Base-by-base conservation (phyloP, 305 asterid species). In the Fraxinus sp. region DNA sequence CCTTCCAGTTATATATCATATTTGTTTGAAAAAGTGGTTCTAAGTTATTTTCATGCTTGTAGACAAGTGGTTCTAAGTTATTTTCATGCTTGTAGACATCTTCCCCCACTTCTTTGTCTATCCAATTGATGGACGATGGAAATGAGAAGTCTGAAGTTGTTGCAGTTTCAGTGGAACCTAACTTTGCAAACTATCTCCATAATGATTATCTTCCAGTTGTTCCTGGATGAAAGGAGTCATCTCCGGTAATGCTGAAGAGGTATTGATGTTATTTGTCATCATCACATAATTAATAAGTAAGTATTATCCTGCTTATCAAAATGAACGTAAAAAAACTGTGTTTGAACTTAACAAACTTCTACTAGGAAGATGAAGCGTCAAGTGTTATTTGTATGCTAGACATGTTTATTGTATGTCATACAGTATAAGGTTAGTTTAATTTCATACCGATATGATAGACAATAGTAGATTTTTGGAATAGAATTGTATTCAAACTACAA, bases 101-200 rank as follows among this genome's bases (percentile, higher is more conserved):
- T 39, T 80, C 77, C 71, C 96, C 98, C 6, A 87, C 95, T 79
- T 87, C 82, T 81, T 85, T 97, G 87, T 89, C 97, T 78, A 89
- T 97, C 87, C 99, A 92, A 89, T 86, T 97, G 92, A 92, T 94
- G 97, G 98, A 94, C 79, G 97, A 94, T 81, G 95, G 92, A 86
- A 92, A 87, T 86, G 99, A 95, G 86, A 97, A 93, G 90, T 89
- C 98, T 80, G 99, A 94, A 84, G 97, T 92, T 82, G 95, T 97
- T 90, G 94, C 98, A 20, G 97, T 93, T 71, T 95, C 97, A 14
- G 91, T 95, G 41, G 99, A 97, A 89, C 98, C 98, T 43, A 92
- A 89, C 81, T 97, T 97, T 84, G 92, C 97, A 30, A 84, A 92
- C 75, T 94, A 97, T 89, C 98, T 94, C 81, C 87, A 92, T 78